phyloP scores from a whole-genome alignment of 2,329 filamentous ascomycete species.

The Magnaporthiopsis incrustans region DNA sequence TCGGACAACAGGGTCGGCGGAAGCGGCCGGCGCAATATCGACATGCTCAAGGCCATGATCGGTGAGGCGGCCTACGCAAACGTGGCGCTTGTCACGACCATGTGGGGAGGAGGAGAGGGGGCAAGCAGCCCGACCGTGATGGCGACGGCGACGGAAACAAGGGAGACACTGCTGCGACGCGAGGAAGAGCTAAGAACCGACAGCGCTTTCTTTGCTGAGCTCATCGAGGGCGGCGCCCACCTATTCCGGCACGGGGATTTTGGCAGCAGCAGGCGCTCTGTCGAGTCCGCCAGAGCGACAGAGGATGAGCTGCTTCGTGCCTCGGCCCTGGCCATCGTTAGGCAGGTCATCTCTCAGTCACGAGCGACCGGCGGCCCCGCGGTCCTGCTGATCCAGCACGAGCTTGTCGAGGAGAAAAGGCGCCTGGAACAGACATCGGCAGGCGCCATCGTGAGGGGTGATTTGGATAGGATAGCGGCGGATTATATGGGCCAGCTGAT shows the following conservation, averaged over 20 bases:
- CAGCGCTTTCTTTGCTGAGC: neutral
- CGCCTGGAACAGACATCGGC: neutral
- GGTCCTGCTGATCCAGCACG: conserved; percentile 1
- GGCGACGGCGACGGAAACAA: neutral
- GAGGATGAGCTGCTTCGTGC: neutral
- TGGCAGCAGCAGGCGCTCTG: no score
- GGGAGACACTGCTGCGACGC: neutral
- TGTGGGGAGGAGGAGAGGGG: conserved; percentile 29
- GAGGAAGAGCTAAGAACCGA: neutral
- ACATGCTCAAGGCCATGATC: conserved; percentile 35
- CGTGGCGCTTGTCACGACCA: conserved; percentile 33
- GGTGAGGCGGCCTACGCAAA: conserved; percentile 30
- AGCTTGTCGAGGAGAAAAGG: conserved; percentile 1
- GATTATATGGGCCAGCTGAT: neutral
- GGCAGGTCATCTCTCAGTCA: conserved; percentile 1
- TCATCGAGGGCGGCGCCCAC: neutral
- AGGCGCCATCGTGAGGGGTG: neutral
- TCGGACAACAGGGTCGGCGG: conserved; percentile 31
- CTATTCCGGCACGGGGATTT: neutral
- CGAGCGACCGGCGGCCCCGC: neutral
- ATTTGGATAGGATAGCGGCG: neutral
- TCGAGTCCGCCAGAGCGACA: no score
- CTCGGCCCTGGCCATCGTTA: conserved; percentile 1
- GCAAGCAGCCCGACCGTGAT: neutral
- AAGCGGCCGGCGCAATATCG: conserved; percentile 29